Evolutionary conservation across 73 alveolate genomes (phyloP).

Genomic region (Paramecium tetraurelia): DNA sequence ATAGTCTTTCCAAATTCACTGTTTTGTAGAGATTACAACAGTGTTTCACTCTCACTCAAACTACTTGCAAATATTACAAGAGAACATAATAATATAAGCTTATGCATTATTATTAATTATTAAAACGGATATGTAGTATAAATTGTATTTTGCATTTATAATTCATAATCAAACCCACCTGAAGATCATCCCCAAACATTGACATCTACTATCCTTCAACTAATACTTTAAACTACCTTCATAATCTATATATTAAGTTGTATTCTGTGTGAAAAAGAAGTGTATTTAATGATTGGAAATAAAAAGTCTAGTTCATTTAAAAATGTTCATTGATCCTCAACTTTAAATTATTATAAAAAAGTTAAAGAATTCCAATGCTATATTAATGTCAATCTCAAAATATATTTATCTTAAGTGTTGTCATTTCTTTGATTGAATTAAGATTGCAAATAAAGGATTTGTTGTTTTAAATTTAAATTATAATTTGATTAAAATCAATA

Average conservation of each 20-base stretch:
- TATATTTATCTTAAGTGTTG: neutral
- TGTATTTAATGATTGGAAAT: too few relatives aligned
- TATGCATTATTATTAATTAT: neutral
- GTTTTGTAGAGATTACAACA: neutral
- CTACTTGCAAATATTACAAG: neutral
- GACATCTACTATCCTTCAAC: neutral
- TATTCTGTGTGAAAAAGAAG: too few relatives aligned
- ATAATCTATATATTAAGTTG: too few relatives aligned
- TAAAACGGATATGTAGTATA: neutral
- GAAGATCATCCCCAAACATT: neutral
- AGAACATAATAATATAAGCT: neutral
- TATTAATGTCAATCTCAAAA: too few relatives aligned
- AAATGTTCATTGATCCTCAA: neutral
- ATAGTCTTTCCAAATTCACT: constrained; percentile 40
- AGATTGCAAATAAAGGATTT: neutral
- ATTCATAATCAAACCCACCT: neutral
- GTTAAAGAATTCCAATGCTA: too few relatives aligned
- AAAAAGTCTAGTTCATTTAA: neutral
- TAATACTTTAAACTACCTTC: neutral
- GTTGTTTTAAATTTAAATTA: too few relatives aligned
- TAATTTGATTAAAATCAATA: too few relatives aligned
- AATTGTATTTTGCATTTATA: neutral
- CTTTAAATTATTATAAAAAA: too few relatives aligned
- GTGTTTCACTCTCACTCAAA: neutral
- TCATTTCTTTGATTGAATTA: neutral